phyloP scores from a whole-genome alignment of 257 asterid genomes.

The Gentiana straminea region DNA sequence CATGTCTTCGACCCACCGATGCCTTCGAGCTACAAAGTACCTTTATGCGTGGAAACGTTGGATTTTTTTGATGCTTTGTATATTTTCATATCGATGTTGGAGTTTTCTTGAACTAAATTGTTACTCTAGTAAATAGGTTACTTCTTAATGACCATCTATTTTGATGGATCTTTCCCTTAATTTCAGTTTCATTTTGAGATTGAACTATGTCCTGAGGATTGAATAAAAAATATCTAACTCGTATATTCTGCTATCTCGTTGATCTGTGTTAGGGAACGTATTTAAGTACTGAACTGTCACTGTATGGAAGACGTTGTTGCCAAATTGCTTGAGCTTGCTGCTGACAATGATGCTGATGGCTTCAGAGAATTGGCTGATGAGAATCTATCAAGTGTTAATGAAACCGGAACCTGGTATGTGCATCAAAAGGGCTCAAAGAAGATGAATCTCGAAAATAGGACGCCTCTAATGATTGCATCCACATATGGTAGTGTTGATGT shows the following conservation, averaged over 20 bases:
- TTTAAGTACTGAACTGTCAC: no score
- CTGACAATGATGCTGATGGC: constrained; percentile 57
- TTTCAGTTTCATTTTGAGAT: constrained; percentile 18
- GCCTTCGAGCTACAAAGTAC: not conserved
- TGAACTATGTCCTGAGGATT: constrained; percentile 13
- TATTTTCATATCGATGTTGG: not conserved
- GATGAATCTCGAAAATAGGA: constrained; percentile 64
- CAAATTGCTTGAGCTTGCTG: constrained; percentile 68
- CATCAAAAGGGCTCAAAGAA: constrained; percentile 58
- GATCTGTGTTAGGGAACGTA: no score
- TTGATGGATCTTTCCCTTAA: constrained; percentile 9
- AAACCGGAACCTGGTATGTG: constrained; percentile 68
- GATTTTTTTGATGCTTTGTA: not conserved
- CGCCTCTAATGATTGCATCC: constrained; percentile 81
- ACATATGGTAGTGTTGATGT: constrained; percentile 70
- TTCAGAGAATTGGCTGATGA: constrained; percentile 26
- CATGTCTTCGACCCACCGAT: not conserved
- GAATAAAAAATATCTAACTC: constrained; percentile 31
- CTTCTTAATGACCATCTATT: not conserved
- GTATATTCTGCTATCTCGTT: constrained; percentile 29
- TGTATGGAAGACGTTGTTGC: constrained; percentile 34
- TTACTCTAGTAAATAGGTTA: not conserved
- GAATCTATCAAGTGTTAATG: constrained; percentile 36
- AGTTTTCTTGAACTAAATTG: not conserved
- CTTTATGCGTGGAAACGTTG: not conserved